Conservation (phyloP, 176 grass and related monocot species). For the Cocos nucifera region DNA sequence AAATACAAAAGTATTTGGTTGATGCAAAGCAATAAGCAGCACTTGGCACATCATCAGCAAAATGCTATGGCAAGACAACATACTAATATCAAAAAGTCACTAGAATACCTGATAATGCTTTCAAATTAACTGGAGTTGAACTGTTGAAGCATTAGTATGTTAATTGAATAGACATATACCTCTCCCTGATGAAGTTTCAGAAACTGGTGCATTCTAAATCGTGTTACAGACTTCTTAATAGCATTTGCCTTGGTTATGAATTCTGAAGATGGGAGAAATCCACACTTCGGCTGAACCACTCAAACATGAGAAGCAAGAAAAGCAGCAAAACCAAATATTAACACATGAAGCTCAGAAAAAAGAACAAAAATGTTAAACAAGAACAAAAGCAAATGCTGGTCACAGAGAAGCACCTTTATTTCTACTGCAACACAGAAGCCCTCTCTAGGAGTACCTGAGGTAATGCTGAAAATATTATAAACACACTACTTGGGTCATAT, state of each 20-base stretch:
- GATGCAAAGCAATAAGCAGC: too few relatives aligned
- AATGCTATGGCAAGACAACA: too few relatives aligned
- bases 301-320: slow-evolving; percentile 4
- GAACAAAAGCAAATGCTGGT: not conserved
- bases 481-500: too few relatives aligned
- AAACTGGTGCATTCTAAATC: slow-evolving; percentile 91
- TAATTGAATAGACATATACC: slow-evolving; percentile 25
- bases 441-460: slow-evolving; percentile 48
- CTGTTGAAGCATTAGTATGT: too few relatives aligned
- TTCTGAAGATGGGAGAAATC: slow-evolving; percentile 84
- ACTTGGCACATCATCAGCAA: too few relatives aligned
- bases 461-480: slow-evolving; percentile 12
- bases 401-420: slow-evolving; percentile 64
- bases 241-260: slow-evolving; percentile 65
- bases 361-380: slow-evolving; percentile 17
- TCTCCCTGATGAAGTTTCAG: slow-evolving; percentile 63
- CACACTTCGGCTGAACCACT: slow-evolving; percentile 72
- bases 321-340: slow-evolving; percentile 6
- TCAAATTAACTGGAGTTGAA: not conserved
- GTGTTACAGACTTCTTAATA: slow-evolving; percentile 76
- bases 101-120: not conserved
- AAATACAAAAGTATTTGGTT: slow-evolving; percentile 5
- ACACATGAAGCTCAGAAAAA: slow-evolving; percentile 17
- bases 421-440: slow-evolving; percentile 68
- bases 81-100: not conserved